Base-by-base conservation (phyloP, 2,329 filamentous ascomycete genomes). In the Parastagonospora nodorum region DNA sequence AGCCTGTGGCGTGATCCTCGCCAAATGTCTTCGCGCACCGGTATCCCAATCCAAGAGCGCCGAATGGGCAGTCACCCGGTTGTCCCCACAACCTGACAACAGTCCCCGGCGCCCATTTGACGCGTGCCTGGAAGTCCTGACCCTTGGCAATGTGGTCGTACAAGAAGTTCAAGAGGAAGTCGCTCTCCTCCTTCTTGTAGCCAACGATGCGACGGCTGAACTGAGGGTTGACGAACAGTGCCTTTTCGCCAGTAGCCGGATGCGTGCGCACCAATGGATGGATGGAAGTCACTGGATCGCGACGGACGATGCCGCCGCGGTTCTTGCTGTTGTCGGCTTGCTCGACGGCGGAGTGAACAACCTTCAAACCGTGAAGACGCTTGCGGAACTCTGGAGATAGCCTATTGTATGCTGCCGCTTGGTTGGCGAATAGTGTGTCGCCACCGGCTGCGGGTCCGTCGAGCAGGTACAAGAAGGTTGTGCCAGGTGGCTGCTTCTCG, bases 21-120 rank as follows among this genome's bases (percentile, higher is more conserved):
- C 90, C 55, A 95, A 74, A 75, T 95, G 90, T 43, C 91, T 82
- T 51, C 91, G 80, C 72, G 90, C 85, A 2, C 90, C 90, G 68
- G 84, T 84, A 61, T 88, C 84, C 90, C 90, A 96, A 71, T 95
- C 90, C 3, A 93, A 78, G 33, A 93, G 77, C 2, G 90, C 90
- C 6, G 88, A 88, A 72, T 96, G 90, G 60, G 85, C 82, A 8
- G 88, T 92, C 0, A 92, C 84, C 29, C 90, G 81, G 76, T 93
- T 94, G 71, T 94, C 90, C 90, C 90, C n/a, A n/a, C n/a, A n/a
- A 95, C 1, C 93, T 85, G 2, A 94, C 88, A 1, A 95, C 90
- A 0, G 89, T 93, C n/a, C 84, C 83, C 37, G 84, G 80, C 61
- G 85, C 85, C 90, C 90, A 95, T 71, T 87, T 88, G 42, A 96